phyloP scores from a whole-genome alignment of 306 rosid genomes.

The Psophocarpus tetragonolobus region DNA sequence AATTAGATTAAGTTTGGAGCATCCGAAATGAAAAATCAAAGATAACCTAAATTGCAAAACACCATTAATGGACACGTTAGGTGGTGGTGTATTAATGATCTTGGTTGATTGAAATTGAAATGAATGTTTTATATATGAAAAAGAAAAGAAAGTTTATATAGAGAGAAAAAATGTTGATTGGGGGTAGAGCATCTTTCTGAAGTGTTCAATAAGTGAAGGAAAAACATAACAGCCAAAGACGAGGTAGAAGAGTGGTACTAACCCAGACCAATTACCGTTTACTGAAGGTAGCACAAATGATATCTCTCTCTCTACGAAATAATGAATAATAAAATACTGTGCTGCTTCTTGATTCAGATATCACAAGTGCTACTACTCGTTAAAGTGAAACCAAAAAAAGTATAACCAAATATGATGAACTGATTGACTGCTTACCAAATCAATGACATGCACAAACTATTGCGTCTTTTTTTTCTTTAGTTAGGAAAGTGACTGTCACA shows the following conservation, averaged over 20 bases:
- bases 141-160: background rate
- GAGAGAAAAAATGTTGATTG: background rate
- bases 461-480: background rate
- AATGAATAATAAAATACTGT: background rate
- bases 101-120: background rate
- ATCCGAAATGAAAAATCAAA: no score
- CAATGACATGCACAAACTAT: background rate
- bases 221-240: constrained; percentile 11
- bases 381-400: background rate
- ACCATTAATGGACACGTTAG: no score
- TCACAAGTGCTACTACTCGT: background rate
- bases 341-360: constrained; percentile 16
- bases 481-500: background rate
- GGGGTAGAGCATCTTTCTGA: constrained; percentile 1
- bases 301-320: background rate
- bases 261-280: constrained; percentile 21
- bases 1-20: no score
- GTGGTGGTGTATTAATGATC: background rate
- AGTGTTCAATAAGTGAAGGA: background rate
- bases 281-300: background rate
- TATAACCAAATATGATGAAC: background rate
- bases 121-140: background rate
- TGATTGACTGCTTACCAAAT: constrained; percentile 19
- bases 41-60: no score
- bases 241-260: constrained; percentile 8